Evolutionary conservation across 805 yeast genomes (phyloP), one percentile per base, ranked within the genome.

Genomic region (Saccharomyces eubayanus): DNA sequence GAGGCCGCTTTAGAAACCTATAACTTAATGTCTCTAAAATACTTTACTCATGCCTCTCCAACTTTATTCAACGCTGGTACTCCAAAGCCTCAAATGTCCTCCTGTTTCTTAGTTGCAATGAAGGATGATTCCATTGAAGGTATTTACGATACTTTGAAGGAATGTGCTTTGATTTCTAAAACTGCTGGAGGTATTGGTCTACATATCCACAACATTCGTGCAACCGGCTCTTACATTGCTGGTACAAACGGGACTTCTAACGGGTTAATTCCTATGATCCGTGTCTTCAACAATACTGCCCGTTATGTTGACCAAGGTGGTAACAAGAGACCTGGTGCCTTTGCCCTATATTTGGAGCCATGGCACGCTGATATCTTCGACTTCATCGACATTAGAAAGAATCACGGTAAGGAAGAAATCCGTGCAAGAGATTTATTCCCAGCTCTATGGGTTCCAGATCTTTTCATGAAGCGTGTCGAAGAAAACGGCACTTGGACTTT

Each of bases 221-320:
- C 92, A 1, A 76, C 83, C 16, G 97, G 97, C 6, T 78, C 96
- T 0, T 83, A 84, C 65, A 90, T 91, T 59, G 84, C 95, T 24
- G 94, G 96, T 50, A 83, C 97, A 5, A 89, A 89, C 67, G 98
- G 97, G 46, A 82, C 87, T 2, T 89, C 97, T 1, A 89, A 83
- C 63, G 98, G 98, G 28, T 72, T 91, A 46, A 85, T 91, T 29
- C 98, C 98, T 9, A 90, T 91, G 97, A 73, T 92, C 28, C 80
- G 96, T 56, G 97, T 92, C 5, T 91, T 85, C 73, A 92, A 91
- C 74, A 87, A 89, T 70, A 90, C 97, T 14, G 97, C 98, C 8
- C 80, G 97, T 59, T 92, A 91, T 65, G 97, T 91, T 24, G 97
- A 91, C 66, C 98, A 91, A 76, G 98, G 98, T 55, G 97, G 97